Conservation (phyloP, 129 eudicot species). For the Chrysanthemum makinoi region DNA sequence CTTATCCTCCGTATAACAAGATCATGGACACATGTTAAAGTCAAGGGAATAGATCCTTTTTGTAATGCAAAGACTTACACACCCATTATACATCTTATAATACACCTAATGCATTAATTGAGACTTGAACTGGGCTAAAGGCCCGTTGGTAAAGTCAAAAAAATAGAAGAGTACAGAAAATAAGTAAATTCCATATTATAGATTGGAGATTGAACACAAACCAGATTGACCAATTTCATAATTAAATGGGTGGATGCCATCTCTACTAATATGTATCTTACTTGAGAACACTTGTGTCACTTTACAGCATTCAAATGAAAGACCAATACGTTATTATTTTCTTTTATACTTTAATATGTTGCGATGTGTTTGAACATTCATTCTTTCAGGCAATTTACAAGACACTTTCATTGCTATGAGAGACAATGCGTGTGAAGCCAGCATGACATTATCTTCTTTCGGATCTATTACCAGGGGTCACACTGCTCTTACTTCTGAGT, state of each 20-base stretch:
- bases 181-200: no score
- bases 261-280: not conserved
- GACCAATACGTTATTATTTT: slow-evolving; percentile 1
- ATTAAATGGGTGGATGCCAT: not conserved
- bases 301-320: slow-evolving; percentile 3
- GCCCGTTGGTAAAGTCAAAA: no score
- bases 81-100: no score
- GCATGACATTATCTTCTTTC: slow-evolving; percentile 74
- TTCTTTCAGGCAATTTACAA: slow-evolving; percentile 70
- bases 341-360: slow-evolving; percentile 15
- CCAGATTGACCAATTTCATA: not conserved
- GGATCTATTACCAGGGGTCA: slow-evolving; percentile 72
- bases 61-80: no score
- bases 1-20: no score
- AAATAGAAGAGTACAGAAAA: no score
- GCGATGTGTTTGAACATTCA: slow-evolving; percentile 16
- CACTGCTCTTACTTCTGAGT: slow-evolving; percentile 92
- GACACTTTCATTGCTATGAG: slow-evolving; percentile 86
- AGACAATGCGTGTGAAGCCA: slow-evolving; percentile 91
- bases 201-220: not conserved
- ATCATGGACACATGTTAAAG: no score
- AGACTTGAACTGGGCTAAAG: no score
- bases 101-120: no score
- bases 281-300: slow-evolving; percentile 1
- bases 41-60: no score